Evolutionary conservation across 495 filamentous ascomycete species (phyloP).

Genomic region (Penicillium tannophilum): DNA sequence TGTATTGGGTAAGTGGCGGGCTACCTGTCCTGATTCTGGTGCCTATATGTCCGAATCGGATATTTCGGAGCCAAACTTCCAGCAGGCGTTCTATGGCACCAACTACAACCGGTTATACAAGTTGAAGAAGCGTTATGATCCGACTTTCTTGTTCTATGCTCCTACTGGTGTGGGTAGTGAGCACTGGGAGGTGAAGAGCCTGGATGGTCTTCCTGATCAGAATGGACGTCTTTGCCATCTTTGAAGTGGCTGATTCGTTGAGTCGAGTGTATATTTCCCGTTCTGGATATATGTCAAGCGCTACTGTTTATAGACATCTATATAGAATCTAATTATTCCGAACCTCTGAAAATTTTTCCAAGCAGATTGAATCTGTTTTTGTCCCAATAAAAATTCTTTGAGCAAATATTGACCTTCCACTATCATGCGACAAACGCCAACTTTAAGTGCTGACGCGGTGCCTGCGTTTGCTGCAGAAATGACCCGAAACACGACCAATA

Average conservation of each 20-base stretch:
- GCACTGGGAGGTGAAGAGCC: conserved; percentile 43
- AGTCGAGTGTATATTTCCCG: not conserved
- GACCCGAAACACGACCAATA: no score
- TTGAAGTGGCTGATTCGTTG: conserved; percentile 1
- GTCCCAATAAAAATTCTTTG: no score
- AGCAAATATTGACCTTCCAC: no score
- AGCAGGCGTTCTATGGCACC: conserved; percentile 62
- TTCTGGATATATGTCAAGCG: not conserved
- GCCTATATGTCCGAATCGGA: conserved; percentile 49
- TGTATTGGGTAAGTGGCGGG: conserved; percentile 54
- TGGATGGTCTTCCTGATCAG: conserved; percentile 36
- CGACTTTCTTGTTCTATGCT: conserved; percentile 56
- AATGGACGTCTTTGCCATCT: conserved; percentile 39
- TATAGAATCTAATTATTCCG: no score
- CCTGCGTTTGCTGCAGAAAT: no score
- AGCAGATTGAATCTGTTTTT: no score
- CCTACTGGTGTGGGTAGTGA: conserved; percentile 57
- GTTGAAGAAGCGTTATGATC: conserved; percentile 59
- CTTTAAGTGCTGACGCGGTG: no score
- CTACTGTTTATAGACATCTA: not conserved
- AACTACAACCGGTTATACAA: conserved; percentile 52
- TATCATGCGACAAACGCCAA: no score
- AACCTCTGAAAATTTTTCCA: no score
- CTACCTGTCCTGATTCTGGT: conserved; percentile 37
- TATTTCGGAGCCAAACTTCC: conserved; percentile 63